phyloP scores from a whole-genome alignment of 768 basidiomycete species.

The Leccinum truebloodii region DNA sequence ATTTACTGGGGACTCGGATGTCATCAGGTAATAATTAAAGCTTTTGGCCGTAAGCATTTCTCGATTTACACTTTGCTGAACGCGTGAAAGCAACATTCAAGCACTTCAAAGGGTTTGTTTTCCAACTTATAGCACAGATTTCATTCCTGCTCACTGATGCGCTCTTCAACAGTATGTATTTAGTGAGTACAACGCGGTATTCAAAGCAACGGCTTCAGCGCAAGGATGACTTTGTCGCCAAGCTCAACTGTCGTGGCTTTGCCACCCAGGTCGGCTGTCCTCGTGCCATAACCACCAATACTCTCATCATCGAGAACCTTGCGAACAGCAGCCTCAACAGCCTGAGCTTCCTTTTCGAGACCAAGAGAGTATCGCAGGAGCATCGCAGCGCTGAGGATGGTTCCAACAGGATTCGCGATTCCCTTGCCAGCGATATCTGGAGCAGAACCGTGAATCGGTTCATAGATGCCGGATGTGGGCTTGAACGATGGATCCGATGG shows the following conservation, averaged over 20 bases:
- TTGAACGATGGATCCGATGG: slow-evolving; percentile 59
- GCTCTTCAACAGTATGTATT: not conserved
- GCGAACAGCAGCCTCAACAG: slow-evolving; percentile 88
- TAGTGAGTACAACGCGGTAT: not conserved
- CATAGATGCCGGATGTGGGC: slow-evolving; percentile 87
- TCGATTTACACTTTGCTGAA: not conserved
- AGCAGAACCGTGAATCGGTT: slow-evolving; percentile 95
- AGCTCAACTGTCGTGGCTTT: slow-evolving; percentile 71
- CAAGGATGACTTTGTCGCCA: slow-evolving; percentile 81
- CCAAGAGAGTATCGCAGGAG: slow-evolving; percentile 94
- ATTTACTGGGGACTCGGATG: not conserved
- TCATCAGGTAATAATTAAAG: not conserved
- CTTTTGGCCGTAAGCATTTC: not conserved
- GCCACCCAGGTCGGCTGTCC: slow-evolving; percentile 90
- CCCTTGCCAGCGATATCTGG: slow-evolving; percentile 95
- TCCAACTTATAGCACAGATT: not conserved
- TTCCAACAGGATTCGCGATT: slow-evolving; percentile 93
- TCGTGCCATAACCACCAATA: slow-evolving; percentile 70
- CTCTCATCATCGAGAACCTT: slow-evolving; percentile 77
- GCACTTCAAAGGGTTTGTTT: not conserved
- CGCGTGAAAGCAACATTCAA: not conserved
- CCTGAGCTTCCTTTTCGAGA: slow-evolving; percentile 77
- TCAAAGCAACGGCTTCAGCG: slow-evolving; percentile 59
- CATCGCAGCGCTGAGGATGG: slow-evolving; percentile 92
- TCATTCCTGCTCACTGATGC: not conserved